Percentiles rank a stretch among this genome's conserved stretches.
Evolutionary conservation across 2,329 filamentous ascomycete genomes (phyloP).

Genomic region (Penicillium concentricum): DNA sequence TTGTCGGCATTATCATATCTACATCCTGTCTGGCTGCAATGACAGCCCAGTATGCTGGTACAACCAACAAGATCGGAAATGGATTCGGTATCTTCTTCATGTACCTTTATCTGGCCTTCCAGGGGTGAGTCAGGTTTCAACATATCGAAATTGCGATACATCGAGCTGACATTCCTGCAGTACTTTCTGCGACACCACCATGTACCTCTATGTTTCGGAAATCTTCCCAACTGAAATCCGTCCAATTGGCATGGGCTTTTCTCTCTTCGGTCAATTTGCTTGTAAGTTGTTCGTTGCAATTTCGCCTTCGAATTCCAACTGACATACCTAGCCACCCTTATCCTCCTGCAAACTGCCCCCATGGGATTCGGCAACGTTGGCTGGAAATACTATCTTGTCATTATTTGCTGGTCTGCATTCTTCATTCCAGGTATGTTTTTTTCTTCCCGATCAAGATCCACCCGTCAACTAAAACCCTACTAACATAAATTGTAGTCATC

Average conservation of each 20-base stretch:
- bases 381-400: slow-evolving; percentile 54
- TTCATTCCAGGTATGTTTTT: slow-evolving; percentile 39
- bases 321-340: slow-evolving; percentile 41
- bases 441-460: neutral
- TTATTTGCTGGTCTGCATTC: slow-evolving; percentile 46
- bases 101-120: slow-evolving; percentile 51
- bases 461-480: neutral
- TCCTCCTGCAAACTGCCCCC: slow-evolving; percentile 50
- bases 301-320: neutral
- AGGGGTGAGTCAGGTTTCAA: slow-evolving; percentile 35
- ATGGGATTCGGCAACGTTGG: slow-evolving; percentile 46
- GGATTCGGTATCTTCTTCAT: slow-evolving; percentile 44
- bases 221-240: slow-evolving; percentile 53
- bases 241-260: slow-evolving; percentile 54
- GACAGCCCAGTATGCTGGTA: slow-evolving; percentile 40
- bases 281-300: slow-evolving; percentile 17
- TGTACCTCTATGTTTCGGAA: slow-evolving; percentile 49
- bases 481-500: slow-evolving; percentile 30
- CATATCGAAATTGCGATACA: neutral
- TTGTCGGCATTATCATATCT: slow-evolving; percentile 42
- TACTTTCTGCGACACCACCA: slow-evolving; percentile 48
- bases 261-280: slow-evolving; percentile 52
- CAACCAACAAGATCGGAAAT: slow-evolving; percentile 42
- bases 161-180: slow-evolving; percentile 24
- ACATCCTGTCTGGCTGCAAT: slow-evolving; percentile 43